phyloP scores from a whole-genome alignment of 2,329 filamentous ascomycete species.

The Talaromyces sp. region DNA sequence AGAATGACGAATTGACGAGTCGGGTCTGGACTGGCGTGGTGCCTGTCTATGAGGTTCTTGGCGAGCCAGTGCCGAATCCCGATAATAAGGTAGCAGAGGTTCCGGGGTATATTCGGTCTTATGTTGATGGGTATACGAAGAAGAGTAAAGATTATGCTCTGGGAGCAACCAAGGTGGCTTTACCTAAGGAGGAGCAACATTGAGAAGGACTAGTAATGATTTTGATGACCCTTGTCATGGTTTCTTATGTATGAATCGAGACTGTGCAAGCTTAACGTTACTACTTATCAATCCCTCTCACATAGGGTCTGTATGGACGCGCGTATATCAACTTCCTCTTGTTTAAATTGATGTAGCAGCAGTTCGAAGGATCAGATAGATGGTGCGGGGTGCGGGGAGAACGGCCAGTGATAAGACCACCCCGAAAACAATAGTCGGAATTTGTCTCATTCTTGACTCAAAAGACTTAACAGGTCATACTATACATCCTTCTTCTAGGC shows the following conservation, averaged over 20 bases:
- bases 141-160: slow-evolving; percentile 43
- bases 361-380: background rate
- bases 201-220: background rate
- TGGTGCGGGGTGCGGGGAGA: slow-evolving; percentile 12
- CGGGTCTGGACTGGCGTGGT: slow-evolving; percentile 61
- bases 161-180: slow-evolving; percentile 26
- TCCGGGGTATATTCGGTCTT: slow-evolving; percentile 60
- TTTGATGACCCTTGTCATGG: background rate
- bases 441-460: background rate
- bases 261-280: background rate
- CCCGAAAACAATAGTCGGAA: background rate
- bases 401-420: background rate
- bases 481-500: background rate
- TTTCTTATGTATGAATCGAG: background rate
- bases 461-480: background rate
- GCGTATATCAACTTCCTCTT: background rate
- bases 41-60: slow-evolving; percentile 61
- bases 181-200: slow-evolving; percentile 23
- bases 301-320: background rate
- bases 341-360: background rate
- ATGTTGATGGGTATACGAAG: slow-evolving; percentile 49
- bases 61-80: slow-evolving; percentile 58
- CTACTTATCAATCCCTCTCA: background rate
- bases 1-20: slow-evolving; percentile 44
- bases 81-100: slow-evolving; percentile 58